Evolutionary conservation across 163 green algal genomes (phyloP).

Genomic region (Scenedesmus sp.): DNA sequence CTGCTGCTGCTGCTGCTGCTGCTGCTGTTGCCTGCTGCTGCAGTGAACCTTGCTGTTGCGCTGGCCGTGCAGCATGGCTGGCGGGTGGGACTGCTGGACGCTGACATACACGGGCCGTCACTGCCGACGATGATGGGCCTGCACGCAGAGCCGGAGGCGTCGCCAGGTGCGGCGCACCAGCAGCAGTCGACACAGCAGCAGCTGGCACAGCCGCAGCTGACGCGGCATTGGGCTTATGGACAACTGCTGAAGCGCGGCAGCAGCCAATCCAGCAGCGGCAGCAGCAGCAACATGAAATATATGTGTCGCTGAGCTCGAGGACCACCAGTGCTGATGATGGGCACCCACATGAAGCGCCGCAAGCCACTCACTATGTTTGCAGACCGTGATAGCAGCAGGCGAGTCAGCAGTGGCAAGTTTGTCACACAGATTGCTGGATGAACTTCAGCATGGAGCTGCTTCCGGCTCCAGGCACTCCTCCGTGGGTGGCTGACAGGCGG

Average conservation of each 20-base stretch:
- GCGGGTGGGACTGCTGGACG: constrained; percentile 93
- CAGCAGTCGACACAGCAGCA: background rate
- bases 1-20: background rate
- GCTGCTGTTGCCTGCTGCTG: constrained; percentile 56
- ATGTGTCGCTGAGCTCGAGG: too few relatives aligned
- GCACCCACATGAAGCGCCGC: too few relatives aligned
- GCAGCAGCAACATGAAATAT: background rate
- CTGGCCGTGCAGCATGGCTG: constrained; percentile 77
- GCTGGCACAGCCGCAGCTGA: background rate
- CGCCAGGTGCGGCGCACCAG: constrained; percentile 62
- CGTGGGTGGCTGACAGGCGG: too few relatives aligned
- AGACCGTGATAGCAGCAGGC: background rate
- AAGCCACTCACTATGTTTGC: background rate
- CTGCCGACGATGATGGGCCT: constrained; percentile 92
- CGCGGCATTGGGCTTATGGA: too few relatives aligned
- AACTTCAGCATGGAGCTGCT: too few relatives aligned
- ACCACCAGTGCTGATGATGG: too few relatives aligned
- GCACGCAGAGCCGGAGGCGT: constrained; percentile 73
- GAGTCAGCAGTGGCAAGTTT: background rate
- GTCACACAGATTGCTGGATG: too few relatives aligned
- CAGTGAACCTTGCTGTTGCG: constrained; percentile 95
- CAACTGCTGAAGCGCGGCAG: too few relatives aligned
- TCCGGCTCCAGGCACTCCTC: too few relatives aligned
- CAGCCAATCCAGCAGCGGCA: background rate
- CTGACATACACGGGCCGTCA: constrained; percentile 95